A percentile compares a stretch with the other conserved stretches of the same genome.
These are phyloP conservation scores for Chamaenerion angustifolium DNA, from an alignment of 345 rosid genomes.

Conservation along the genomic window DNA sequence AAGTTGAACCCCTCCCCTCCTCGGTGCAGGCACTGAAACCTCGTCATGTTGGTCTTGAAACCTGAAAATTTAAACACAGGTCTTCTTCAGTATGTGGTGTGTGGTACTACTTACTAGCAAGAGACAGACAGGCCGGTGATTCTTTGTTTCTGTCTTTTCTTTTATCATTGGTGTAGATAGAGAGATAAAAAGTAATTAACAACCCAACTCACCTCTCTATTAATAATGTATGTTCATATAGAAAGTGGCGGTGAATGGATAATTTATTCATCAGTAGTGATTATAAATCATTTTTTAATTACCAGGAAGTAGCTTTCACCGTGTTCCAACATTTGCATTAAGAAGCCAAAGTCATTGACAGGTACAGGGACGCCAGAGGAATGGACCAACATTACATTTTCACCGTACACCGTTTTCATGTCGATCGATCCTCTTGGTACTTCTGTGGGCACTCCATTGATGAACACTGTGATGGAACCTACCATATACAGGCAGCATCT, in stretches of 20 bases:
- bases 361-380: slow-evolving; percentile 74
- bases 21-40: slow-evolving; percentile 13
- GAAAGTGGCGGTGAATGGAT: not conserved
- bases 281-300: slow-evolving; percentile 9
- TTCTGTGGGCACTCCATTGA: slow-evolving; percentile 78
- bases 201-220: too few species aligned
- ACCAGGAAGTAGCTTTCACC: slow-evolving; percentile 98
- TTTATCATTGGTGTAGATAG: too few species aligned
- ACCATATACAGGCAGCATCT: too few species aligned
- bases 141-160: too few species aligned
- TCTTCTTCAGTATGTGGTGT: too few species aligned
- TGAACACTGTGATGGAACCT: slow-evolving; percentile 67
- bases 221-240: too few species aligned
- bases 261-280: not conserved
- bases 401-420: slow-evolving; percentile 63
- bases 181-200: too few species aligned
- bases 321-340: slow-evolving; percentile 65
- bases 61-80: slow-evolving; percentile 28
- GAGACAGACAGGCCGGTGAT: not conserved
- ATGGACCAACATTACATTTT: slow-evolving; percentile 56
- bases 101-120: too few species aligned
- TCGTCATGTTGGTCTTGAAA: slow-evolving; percentile 57
- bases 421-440: slow-evolving; percentile 66
- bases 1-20: too few species aligned
- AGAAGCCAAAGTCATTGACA: slow-evolving; percentile 54